These are phyloP conservation scores for Corynespora cassiicola DNA, from an alignment of 2,329 filamentous ascomycete species.

Conservation along the genomic window DNA sequence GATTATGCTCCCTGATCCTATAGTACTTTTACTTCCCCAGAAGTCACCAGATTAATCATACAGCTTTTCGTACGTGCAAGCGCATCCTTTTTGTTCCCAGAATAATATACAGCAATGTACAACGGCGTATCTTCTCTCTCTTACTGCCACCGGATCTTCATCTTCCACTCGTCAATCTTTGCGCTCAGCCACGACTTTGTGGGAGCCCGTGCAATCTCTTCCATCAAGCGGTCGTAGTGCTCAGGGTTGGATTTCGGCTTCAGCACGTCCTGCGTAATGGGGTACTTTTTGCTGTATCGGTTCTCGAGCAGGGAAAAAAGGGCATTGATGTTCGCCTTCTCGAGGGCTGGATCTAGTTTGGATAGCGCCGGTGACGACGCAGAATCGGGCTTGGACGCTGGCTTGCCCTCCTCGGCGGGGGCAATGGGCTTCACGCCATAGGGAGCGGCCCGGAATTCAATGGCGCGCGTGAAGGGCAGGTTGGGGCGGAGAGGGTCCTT, in stretches of 20 bases:
- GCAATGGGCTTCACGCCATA: constrained; percentile 35
- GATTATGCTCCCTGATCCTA: too few relatives aligned
- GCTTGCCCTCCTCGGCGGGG: constrained; percentile 13
- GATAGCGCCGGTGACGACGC: constrained; percentile 16
- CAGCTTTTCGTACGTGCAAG: too few relatives aligned
- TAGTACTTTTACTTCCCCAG: too few relatives aligned
- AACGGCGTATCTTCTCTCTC: neutral
- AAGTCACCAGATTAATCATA: too few relatives aligned
- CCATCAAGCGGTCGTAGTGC: constrained; percentile 44
- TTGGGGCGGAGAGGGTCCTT: constrained; percentile 57
- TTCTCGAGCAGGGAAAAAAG: constrained; percentile 67
- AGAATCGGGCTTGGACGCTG: constrained; percentile 12
- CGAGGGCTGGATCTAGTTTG: constrained; percentile 30
- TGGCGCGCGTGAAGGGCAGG: constrained; percentile 52
- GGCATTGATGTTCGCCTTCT: constrained; percentile 61
- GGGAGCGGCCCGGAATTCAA: constrained; percentile 48
- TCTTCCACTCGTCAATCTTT: constrained; percentile 45
- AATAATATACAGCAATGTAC: too few relatives aligned
- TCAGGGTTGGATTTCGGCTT: constrained; percentile 41
- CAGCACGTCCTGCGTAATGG: constrained; percentile 32
- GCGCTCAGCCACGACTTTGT: constrained; percentile 42
- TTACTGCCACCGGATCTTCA: constrained; percentile 43
- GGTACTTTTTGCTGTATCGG: constrained; percentile 56
- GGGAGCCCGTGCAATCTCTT: constrained; percentile 43
- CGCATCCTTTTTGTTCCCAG: too few relatives aligned